Evolutionary conservation across 1,284 basidiomycete species (phyloP), one percentile per base, ranked within the genome.

Genomic region (Melampsora americana): DNA sequence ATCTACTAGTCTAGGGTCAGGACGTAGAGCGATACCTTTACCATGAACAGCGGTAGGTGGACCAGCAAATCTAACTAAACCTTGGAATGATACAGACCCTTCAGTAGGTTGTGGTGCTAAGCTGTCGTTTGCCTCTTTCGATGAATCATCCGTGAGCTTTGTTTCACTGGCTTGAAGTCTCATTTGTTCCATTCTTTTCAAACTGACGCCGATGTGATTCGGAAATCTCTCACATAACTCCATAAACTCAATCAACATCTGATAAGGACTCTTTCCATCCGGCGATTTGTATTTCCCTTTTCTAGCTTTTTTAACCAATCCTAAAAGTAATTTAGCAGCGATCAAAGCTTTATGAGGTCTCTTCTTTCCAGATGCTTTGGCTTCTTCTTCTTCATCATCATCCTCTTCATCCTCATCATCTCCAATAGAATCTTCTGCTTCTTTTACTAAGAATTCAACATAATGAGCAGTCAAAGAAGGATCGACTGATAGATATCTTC

Each of bases 211-310:
- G 77, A 98, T 91, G 68, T 95, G 92, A 66, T 98, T 95, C 0
- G 95, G 89, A 81, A 90, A 91, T 79, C 90, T 88, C 82, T 98
- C 95, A 44, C 92, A 90, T 4, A 98, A 88, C 59, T 96, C 92
- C 48, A 99, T 87, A 87, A 92, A 99, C 79, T 97, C 93, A 77
- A 90, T 88, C 30, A 99, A 88, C 2, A 99, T 86, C 81, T 98
- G 94, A 81, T 96, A 97, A 0, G 95, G 90, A 79, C 93, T 95
- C 85, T 98, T 99, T 66, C 91, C 92, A 81, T 98, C 94, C 0
- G 93, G 90, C 77, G 92, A 93, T 14, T 86, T 86, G 82, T 96
- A 98, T 71, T 90, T 88, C 42, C 93, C 94, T 67, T 88, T 86
- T 0, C 89, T 87, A 0, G 95, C 92, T 81, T 90, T 90, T 67